Percentiles rank a stretch among this genome's conserved stretches.
Evolutionary conservation across 352 stramenopile genomes (phyloP).

Genomic region (Globisporangium paroecandrum): DNA sequence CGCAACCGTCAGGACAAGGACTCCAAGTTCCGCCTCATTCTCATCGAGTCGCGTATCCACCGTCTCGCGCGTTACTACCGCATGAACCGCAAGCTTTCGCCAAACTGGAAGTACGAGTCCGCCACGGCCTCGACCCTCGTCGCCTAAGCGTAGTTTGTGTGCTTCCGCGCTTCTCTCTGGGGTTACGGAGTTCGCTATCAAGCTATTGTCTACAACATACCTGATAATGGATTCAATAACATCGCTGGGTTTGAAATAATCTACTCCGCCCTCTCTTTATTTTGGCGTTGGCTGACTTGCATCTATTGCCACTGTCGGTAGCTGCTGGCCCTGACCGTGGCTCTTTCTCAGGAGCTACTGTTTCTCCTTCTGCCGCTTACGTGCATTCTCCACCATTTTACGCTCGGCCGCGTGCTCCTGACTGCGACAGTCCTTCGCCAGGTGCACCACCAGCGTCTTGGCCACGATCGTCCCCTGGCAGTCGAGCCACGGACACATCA

Average conservation of each 20-base stretch:
- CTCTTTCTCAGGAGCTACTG: neutral
- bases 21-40: conserved; percentile 99
- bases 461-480: conserved; percentile 53
- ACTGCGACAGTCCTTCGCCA: conserved; percentile 41
- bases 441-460: conserved; percentile 31
- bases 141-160: conserved; percentile 86
- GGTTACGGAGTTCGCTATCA: conserved; percentile 12
- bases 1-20: conserved; percentile 99
- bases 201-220: neutral
- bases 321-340: neutral
- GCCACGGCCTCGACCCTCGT: conserved; percentile 98
- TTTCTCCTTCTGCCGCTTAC: conserved; percentile 7
- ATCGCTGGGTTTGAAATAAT: conserved; percentile 33
- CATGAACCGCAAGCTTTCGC: conserved; percentile 97
- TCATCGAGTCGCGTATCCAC: conserved; percentile 99
- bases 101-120: conserved; percentile 99
- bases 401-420: conserved; percentile 20
- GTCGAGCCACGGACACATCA: conserved; percentile 41
- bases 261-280: neutral
- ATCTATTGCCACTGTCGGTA: neutral
- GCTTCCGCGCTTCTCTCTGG: conserved; percentile 12
- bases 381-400: conserved; percentile 32
- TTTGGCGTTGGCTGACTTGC: neutral
- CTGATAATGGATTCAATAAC: conserved; percentile 14
- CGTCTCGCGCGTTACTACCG: conserved; percentile 98